Base-by-base conservation (phyloP, 2,329 filamentous ascomycete species). In the Microcyclosporella mali region DNA sequence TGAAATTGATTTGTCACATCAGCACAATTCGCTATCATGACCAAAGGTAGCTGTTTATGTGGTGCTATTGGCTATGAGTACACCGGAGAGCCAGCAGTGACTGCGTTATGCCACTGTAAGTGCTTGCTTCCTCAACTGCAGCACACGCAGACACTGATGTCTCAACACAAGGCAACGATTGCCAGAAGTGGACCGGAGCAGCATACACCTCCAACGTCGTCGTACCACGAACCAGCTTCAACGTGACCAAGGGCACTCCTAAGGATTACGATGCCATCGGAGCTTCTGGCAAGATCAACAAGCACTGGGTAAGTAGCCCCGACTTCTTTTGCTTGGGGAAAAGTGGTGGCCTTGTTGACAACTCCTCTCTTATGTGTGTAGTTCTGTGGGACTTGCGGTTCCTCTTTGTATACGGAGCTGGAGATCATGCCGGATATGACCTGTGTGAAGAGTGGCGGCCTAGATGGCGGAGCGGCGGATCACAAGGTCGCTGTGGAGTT, bases 121-220 rank as follows among this genome's bases (percentile, higher is more conserved):
- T 25, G n/a, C n/a, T n/a, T 9, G 9, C 21, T 6, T 9, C 9
- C 21, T 9, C 4, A 9, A 4, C 21, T 4, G 21, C 21, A 25
- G 9, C 9, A 6, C 18, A 2, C 10, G 10, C 18, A 36, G 33
- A 17, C 33, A 36, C 18, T 36, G 21, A 25, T n/a, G n/a, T n/a
- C n/a, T n/a, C 21, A 25, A 25, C 21, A 9, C 21, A 6, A 25
- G 21, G 73, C 56, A 52, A 56, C 10, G 73, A 77, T 47, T 78
- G 74, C 56, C 73, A 77, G 49, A 78, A 78, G 45, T 61, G 68
- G 72, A 70, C 72, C 7, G 74, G 75, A 30, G 65, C 70, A n/a
- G 68, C 74, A 11, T 78, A 70, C 56, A 77, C 75, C 25, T 71
- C 73, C 54, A 79, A 78, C 56, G 67, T 68, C 8, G 65, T 77